Conservation (phyloP, 2,329 filamentous ascomycete species). For the Aspergillus cejpii region DNA sequence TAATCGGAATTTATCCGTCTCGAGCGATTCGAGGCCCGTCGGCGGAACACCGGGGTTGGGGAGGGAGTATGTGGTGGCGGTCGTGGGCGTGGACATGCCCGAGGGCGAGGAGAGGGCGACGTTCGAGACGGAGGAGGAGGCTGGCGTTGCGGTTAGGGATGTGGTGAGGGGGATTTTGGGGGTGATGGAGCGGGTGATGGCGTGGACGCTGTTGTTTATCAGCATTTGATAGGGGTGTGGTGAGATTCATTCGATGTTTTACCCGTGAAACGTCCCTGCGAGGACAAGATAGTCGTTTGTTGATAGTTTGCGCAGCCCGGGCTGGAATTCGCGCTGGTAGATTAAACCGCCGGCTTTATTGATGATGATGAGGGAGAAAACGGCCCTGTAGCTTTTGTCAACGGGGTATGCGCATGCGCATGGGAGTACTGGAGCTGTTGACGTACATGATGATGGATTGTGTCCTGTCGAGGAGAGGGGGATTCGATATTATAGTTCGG, state of each 20-base stretch:
- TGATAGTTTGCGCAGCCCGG: constrained; percentile 76
- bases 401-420: constrained; percentile 6
- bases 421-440: constrained; percentile 1
- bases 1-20: constrained; percentile 88
- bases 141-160: constrained; percentile 27
- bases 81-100: constrained; percentile 28
- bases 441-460: constrained; percentile 18
- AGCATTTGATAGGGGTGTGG: background rate
- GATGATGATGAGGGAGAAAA: constrained; percentile 93
- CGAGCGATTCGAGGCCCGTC: constrained; percentile 80
- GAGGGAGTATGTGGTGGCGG: constrained; percentile 24
- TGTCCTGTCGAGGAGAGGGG: background rate
- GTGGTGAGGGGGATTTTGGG: constrained; percentile 37
- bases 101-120: constrained; percentile 20
- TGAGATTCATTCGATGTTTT: constrained; percentile 22
- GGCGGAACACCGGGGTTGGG: constrained; percentile 30
- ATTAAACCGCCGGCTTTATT: constrained; percentile 97
- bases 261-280: constrained; percentile 96
- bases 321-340: constrained; percentile 90
- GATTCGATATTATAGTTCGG: background rate
- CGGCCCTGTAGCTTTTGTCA: constrained; percentile 59
- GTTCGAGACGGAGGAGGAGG: constrained; percentile 13
- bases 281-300: constrained; percentile 97
- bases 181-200: constrained; percentile 54
- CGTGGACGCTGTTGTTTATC: constrained; percentile 60